Base-by-base conservation (phyloP, 257 asterid genomes). In the Petunia secreta region DNA sequence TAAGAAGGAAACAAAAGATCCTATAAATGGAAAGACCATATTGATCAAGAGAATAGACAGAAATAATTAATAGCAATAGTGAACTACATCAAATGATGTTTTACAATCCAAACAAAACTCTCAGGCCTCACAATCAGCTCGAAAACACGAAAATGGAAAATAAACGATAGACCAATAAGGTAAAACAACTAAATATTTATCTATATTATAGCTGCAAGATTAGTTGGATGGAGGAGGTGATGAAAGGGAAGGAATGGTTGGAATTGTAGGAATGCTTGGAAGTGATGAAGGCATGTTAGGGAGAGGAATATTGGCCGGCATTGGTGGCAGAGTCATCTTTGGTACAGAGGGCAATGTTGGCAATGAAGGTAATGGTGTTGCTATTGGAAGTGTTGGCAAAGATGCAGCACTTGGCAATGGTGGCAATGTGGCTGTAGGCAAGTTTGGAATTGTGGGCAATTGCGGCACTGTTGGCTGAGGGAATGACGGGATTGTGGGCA, bases 151-250 rank as follows among this genome's bases (percentile, higher is more conserved):
- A 25, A 25, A 25, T 25, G 25, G 25, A 25, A 25, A 25, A 25
- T 25, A 64, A 15, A 14, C 34, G 11, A 36, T 66, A 40, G 36
- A 63, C 25, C 7, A 34, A 50, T 50, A 13, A 0, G 2, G 13
- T 14, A 65, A 65, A 52, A 65, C 0, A 66, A 3, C 14, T 14
- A 67, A 41, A 50, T 50, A 50, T 8, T 16, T 48, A 48, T 25
- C 25, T 25, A 25, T 25, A 25, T 25, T 25, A 3, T 6, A 55
- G 2, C 62, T 15, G 2, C 14, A 8, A n/a, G 75, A 67, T 25
- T 36, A 76, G 66, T 76, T 76, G 64, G 80, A 76, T 76, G 80
- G 69, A n/a, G 80, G 80, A 8, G 57, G 41, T 15, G 25, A 25
- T 25, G 80, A 40, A 76, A 76, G 34, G 1, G 79, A 53, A 41